Percentiles rank a stretch among this genome's conserved stretches.
Conservation (phyloP, 495 filamentous ascomycete species). For the Penicillium goetzii region DNA sequence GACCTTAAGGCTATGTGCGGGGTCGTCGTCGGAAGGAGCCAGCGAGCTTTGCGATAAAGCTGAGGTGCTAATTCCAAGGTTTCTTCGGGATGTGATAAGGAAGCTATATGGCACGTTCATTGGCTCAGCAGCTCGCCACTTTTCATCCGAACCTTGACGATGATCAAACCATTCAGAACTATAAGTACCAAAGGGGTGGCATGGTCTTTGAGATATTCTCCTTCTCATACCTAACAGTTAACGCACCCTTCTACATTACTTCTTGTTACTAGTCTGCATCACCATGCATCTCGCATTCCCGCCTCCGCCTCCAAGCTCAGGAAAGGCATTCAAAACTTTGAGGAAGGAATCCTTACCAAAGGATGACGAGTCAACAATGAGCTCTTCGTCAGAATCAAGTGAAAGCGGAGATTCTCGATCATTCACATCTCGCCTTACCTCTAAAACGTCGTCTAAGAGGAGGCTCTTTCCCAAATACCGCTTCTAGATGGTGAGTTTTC, state of each 20-base stretch:
- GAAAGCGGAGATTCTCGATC: neutral
- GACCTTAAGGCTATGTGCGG: neutral
- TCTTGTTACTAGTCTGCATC: neutral
- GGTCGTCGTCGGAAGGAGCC: neutral
- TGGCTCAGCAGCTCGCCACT: neutral
- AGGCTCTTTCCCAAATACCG: neutral
- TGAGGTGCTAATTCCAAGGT: neutral
- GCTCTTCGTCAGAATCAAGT: neutral
- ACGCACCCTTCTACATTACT: neutral
- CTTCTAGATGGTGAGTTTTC: neutral
- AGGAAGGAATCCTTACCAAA: neutral
- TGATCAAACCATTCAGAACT: neutral
- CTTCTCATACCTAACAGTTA: neutral
- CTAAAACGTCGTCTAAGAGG: neutral
- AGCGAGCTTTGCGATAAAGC: neutral
- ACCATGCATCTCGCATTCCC: constrained; percentile 1
- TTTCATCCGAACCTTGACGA: neutral
- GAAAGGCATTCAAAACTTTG: neutral
- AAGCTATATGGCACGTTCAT: neutral
- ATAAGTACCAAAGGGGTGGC: neutral
- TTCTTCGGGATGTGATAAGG: neutral
- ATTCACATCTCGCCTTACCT: neutral
- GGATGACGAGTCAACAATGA: neutral
- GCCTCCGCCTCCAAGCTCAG: constrained; percentile 1
- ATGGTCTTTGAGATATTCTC: neutral